Evolutionary conservation across 805 yeast genomes (phyloP).

Genomic region (Teunomyces stri): DNA sequence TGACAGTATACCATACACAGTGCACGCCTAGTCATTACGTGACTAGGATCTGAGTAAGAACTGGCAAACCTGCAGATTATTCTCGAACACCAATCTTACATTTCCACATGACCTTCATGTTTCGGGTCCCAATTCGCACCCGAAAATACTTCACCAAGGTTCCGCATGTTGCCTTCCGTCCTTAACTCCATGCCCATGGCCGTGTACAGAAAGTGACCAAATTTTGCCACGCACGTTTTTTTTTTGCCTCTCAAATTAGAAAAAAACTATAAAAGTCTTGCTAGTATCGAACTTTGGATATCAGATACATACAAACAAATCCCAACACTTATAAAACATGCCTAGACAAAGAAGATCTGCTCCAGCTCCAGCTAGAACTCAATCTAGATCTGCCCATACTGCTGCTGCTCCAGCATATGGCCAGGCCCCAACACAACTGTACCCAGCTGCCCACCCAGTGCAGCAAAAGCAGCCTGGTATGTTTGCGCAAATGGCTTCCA

Average conservation of each 20-base stretch:
- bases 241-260: not conserved
- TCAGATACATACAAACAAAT: not conserved
- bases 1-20: not conserved
- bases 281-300: not conserved
- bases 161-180: not conserved
- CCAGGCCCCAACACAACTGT: conserved; percentile 15
- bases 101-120: not conserved
- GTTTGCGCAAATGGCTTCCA: conserved; percentile 95
- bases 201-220: not conserved
- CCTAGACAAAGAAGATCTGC: conserved; percentile 56
- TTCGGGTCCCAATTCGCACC: not conserved
- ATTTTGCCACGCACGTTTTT: conserved; percentile 7
- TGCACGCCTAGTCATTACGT: too few species aligned
- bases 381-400: conserved; percentile 71
- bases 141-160: not conserved
- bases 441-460: conserved; percentile 49
- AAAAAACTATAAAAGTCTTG: conserved; percentile 3
- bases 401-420: conserved; percentile 53
- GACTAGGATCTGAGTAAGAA: not conserved
- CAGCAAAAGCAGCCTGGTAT: conserved; percentile 69
- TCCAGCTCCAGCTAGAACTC: conserved; percentile 44
- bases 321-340: conserved; percentile 21
- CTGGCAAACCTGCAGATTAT: not conserved
- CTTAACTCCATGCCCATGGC: not conserved
- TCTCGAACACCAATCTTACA: not conserved